Conservation (phyloP, 768 basidiomycete genomes). For the Hysterangium stoloniferum region DNA sequence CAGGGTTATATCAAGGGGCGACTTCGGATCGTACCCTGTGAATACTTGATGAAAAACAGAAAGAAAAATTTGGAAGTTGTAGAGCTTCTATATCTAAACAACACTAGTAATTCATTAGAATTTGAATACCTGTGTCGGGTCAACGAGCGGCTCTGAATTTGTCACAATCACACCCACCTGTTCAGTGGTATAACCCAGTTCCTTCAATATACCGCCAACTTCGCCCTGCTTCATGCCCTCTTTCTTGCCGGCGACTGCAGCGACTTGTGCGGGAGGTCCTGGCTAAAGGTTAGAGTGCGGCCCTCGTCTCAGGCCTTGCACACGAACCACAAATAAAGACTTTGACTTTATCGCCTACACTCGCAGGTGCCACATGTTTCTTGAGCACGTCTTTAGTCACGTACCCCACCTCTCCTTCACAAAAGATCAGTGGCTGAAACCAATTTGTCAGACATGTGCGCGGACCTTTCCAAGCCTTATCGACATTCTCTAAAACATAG, state of each 20-base stretch:
- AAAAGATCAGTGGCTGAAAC: not conserved
- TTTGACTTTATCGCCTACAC: constrained; percentile 71
- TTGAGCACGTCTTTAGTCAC: constrained; percentile 66
- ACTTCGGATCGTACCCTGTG: no score
- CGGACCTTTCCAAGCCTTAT: constrained; percentile 50
- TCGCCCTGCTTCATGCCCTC: constrained; percentile 82
- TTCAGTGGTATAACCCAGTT: constrained; percentile 75
- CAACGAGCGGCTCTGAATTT: no score
- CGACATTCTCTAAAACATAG: constrained; percentile 79
- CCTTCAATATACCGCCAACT: constrained; percentile 75
- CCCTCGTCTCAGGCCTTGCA: not conserved
- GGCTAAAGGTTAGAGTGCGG: constrained; percentile 9
- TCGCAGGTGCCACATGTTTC: constrained; percentile 58
- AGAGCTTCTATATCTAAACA: no score
- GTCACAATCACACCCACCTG: no score
- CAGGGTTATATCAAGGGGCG: no score
- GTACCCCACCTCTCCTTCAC: constrained; percentile 61
- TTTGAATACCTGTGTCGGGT: no score
- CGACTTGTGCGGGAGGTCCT: constrained; percentile 87
- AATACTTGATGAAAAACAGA: no score
- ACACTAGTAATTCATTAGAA: no score
- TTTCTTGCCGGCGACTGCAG: constrained; percentile 84
- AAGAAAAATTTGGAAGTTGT: no score
- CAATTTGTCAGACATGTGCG: not conserved
- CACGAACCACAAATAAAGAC: constrained; percentile 79